A percentile compares a stretch with the other conserved stretches of the same genome.
Evolutionary conservation across 192 early-diverging fungal species (phyloP).

Genomic region (Phlyctochytrium bullatum): DNA sequence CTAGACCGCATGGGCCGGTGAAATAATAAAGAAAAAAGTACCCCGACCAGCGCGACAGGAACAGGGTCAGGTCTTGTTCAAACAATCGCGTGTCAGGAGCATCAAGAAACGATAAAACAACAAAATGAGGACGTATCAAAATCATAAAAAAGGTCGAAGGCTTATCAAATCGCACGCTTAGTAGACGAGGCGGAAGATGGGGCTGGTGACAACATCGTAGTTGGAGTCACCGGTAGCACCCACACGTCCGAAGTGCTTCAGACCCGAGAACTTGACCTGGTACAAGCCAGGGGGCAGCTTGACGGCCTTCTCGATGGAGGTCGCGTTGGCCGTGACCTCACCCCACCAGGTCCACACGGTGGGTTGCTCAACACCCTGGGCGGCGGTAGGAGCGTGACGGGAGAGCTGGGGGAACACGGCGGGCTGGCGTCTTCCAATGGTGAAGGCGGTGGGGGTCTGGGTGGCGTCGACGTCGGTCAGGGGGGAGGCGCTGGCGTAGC

Average conservation of each 20-base stretch:
- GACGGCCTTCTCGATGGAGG: not conserved
- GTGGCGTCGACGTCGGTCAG: no score
- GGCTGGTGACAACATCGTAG: conserved; percentile 4
- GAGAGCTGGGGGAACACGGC: not conserved
- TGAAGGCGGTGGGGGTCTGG: not conserved
- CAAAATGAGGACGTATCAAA: not conserved
- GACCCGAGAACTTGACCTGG: not conserved
- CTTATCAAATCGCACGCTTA: no score
- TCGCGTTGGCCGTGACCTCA: not conserved
- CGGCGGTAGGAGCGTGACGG: not conserved
- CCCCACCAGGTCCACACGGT: not conserved
- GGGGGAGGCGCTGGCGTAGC: no score
- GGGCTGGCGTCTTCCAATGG: not conserved
- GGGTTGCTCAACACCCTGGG: not conserved
- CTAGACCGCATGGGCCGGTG: no score
- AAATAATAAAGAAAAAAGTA: no score
- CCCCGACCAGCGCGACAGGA: no score
- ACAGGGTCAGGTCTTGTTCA: no score
- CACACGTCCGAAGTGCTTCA: conserved; percentile 1
- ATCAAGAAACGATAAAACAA: conserved; percentile 1
- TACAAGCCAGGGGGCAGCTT: not conserved
- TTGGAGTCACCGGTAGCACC: conserved; percentile 2
- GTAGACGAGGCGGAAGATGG: not conserved
- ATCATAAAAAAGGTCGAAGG: not conserved
- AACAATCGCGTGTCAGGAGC: no score